phyloP scores from a whole-genome alignment of 2,329 filamentous ascomycete genomes.

The Colletotrichum tofieldiae region DNA sequence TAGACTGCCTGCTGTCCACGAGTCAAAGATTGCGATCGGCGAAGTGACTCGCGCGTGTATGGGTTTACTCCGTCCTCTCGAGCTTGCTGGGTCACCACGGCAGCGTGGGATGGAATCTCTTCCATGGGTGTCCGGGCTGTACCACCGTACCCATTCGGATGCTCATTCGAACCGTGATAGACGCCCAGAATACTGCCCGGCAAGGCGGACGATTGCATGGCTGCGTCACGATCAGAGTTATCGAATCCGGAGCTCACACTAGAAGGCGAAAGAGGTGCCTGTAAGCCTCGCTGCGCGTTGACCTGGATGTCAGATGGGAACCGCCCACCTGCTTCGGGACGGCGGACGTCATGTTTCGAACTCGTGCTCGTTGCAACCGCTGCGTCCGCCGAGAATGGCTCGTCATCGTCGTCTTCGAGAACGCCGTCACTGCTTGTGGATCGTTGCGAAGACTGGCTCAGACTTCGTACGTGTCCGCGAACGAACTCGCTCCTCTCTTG shows the following conservation, averaged over 20 bases:
- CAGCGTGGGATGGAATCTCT: slow-evolving; percentile 66
- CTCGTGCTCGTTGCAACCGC: slow-evolving; percentile 69
- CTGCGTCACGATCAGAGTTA: slow-evolving; percentile 68
- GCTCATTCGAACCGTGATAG: slow-evolving; percentile 1
- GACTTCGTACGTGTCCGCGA: slow-evolving; percentile 82
- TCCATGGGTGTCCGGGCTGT: slow-evolving; percentile 63
- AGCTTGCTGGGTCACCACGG: slow-evolving; percentile 65
- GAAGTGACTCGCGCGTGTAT: slow-evolving; percentile 65
- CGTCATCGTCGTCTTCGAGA: slow-evolving; percentile 81
- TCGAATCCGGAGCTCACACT: slow-evolving; percentile 80
- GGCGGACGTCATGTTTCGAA: slow-evolving; percentile 70
- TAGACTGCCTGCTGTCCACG: slow-evolving; percentile 14
- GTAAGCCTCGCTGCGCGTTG: slow-evolving; percentile 83
- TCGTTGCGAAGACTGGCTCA: slow-evolving; percentile 76
- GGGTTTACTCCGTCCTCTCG: slow-evolving; percentile 71
- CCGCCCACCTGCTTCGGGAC: slow-evolving; percentile 92
- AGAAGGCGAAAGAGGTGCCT: slow-evolving; percentile 83
- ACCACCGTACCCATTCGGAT: slow-evolving; percentile 60
- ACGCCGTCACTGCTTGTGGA: slow-evolving; percentile 82
- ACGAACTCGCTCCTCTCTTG: slow-evolving; percentile 93
- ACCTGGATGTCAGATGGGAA: slow-evolving; percentile 96
- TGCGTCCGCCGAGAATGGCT: slow-evolving; percentile 70
- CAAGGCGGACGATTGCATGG: slow-evolving; percentile 71
- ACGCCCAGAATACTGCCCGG: slow-evolving; percentile 50
- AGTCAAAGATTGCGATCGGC: slow-evolving; percentile 30